Evolutionary conservation across 2,329 filamentous ascomycete genomes (phyloP).

Genomic region (Lecanicillium sp.): DNA sequence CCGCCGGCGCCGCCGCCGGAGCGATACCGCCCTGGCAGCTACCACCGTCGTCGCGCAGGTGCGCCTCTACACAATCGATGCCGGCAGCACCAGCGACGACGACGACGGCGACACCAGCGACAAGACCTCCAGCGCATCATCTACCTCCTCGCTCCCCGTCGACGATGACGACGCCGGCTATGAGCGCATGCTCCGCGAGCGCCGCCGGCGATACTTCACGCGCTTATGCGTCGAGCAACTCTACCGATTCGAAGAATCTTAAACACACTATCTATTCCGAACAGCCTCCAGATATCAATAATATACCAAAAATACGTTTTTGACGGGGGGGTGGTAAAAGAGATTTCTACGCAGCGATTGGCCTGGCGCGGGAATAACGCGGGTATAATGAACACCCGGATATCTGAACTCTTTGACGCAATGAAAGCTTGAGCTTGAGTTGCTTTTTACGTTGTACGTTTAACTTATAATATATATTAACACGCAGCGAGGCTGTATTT

Average conservation of each 20-base stretch:
- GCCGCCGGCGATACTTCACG: background rate
- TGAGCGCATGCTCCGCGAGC: background rate
- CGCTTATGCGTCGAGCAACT: slow-evolving; percentile 9
- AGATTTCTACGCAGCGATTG: too few species aligned
- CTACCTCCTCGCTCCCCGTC: background rate
- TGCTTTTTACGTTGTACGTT: too few species aligned
- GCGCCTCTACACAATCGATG: background rate
- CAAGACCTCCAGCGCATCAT: too few species aligned
- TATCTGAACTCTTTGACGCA: too few species aligned
- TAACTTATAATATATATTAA: too few species aligned
- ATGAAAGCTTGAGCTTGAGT: too few species aligned
- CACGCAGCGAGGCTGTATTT: too few species aligned
- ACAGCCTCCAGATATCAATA: background rate
- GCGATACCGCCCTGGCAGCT: background rate
- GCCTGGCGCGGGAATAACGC: too few species aligned
- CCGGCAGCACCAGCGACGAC: background rate
- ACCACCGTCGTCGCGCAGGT: background rate
- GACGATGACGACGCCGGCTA: background rate
- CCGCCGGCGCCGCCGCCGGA: background rate
- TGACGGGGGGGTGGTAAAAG: too few species aligned
- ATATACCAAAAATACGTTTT: too few species aligned
- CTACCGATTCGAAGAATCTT: slow-evolving; percentile 13
- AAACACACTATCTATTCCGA: background rate
- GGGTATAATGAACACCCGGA: too few species aligned
- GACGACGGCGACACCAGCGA: background rate